Conservation (phyloP, 305 asterid species). For the Lippia alba region DNA sequence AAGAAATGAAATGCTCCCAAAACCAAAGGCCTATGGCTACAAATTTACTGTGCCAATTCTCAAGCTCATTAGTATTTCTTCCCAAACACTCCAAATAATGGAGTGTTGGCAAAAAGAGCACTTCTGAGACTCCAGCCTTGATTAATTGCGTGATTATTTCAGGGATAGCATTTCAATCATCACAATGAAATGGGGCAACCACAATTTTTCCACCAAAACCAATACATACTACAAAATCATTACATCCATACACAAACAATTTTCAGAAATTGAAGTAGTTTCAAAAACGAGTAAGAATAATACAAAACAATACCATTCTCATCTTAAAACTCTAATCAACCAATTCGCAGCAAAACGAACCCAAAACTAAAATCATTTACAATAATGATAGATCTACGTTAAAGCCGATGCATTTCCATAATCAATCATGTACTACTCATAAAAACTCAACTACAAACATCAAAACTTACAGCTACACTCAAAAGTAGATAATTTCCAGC, state of each 20-base stretch:
- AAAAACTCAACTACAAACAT: not conserved
- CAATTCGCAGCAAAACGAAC: not conserved
- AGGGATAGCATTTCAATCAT: conserved; percentile 58
- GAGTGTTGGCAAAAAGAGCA: conserved; percentile 57
- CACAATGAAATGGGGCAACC: conserved; percentile 33
- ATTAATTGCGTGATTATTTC: conserved; percentile 36
- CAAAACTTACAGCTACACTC: not conserved
- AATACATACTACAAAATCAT: not conserved
- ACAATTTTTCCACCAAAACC: conserved; percentile 29
- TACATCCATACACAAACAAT: not conserved
- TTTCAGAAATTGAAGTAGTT: not conserved
- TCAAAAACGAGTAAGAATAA: too few relatives aligned
- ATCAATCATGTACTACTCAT: not conserved
- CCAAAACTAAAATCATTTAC: not conserved
- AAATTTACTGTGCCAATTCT: conserved; percentile 69
- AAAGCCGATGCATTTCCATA: not conserved
- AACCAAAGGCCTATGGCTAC: conserved; percentile 96
- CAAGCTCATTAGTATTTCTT: conserved; percentile 69
- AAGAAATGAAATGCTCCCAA: conserved; percentile 62
- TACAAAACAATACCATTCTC: not conserved
- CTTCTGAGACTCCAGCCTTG: conserved; percentile 95
- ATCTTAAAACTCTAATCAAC: not conserved
- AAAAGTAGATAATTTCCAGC: not conserved
- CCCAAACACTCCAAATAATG: conserved; percentile 43
- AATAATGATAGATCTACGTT: not conserved